These are phyloP conservation scores for Peronospora belbahrii DNA, from an alignment of 352 stramenopile species.

Conservation along the genomic window DNA sequence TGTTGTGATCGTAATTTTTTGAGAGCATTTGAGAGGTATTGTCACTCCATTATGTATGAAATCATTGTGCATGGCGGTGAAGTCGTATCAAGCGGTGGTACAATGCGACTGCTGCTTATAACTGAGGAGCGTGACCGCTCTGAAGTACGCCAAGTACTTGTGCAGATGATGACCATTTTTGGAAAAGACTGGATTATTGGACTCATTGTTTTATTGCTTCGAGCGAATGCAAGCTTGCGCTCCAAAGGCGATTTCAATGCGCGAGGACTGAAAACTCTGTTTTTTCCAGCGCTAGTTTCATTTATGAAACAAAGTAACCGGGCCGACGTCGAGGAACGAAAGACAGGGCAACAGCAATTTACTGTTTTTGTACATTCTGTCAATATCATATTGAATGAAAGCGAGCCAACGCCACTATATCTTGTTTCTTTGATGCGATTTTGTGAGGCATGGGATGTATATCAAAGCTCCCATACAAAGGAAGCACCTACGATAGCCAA, in stretches of 20 bases:
- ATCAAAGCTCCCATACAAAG: slow-evolving; percentile 27
- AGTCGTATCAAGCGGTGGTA: slow-evolving; percentile 31
- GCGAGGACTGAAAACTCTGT: slow-evolving; percentile 22
- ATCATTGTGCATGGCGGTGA: slow-evolving; percentile 25
- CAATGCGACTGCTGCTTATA: slow-evolving; percentile 13
- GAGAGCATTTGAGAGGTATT: slow-evolving; percentile 23
- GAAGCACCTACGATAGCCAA: slow-evolving; percentile 14
- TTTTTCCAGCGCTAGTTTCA: slow-evolving; percentile 34
- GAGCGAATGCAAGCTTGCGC: slow-evolving; percentile 10
- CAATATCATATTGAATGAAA: slow-evolving; percentile 18
- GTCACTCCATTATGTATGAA: slow-evolving; percentile 9
- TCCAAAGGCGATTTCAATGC: not conserved
- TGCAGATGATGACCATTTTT: slow-evolving; percentile 21
- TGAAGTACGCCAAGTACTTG: slow-evolving; percentile 14
- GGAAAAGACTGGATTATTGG: slow-evolving; percentile 17
- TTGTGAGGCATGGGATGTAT: slow-evolving; percentile 28
- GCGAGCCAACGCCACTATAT: slow-evolving; percentile 20
- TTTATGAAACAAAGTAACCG: slow-evolving; percentile 14
- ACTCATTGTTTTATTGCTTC: slow-evolving; percentile 20
- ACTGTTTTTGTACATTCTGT: slow-evolving; percentile 9
- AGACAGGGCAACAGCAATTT: slow-evolving; percentile 20
- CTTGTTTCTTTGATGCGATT: slow-evolving; percentile 26
- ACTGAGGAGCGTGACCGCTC: slow-evolving; percentile 12
- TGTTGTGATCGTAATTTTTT: slow-evolving; percentile 14
- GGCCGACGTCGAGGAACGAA: slow-evolving; percentile 8